Evolutionary conservation across 2,329 filamentous ascomycete species (phyloP).

Genomic region (Rasamsonia emersonii): DNA sequence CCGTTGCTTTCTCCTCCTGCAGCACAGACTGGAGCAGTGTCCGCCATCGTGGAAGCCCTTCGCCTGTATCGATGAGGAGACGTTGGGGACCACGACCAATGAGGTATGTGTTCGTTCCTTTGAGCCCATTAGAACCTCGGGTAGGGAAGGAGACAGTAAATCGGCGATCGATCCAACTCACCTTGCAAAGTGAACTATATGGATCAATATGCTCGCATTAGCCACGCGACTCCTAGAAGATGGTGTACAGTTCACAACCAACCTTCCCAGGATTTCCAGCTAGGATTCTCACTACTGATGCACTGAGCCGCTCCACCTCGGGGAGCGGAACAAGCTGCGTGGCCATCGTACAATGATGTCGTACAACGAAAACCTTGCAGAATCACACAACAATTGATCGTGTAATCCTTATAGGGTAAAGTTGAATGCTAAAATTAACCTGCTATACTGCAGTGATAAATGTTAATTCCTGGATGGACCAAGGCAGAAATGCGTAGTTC

Average conservation of each 20-base stretch:
- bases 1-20: conserved; percentile 55
- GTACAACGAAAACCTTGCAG: background rate
- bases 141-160: too few species aligned
- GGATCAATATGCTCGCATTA: too few species aligned
- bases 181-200: conserved; percentile 52
- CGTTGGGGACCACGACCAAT: conserved; percentile 65
- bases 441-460: too few species aligned
- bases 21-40: conserved; percentile 57
- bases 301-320: conserved; percentile 68
- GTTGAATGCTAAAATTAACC: too few species aligned
- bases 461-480: too few species aligned
- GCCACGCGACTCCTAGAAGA: conserved; percentile 2
- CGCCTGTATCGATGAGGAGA: conserved; percentile 82
- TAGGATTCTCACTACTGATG: conserved; percentile 71
- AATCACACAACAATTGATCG: background rate
- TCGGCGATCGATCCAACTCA: too few species aligned
- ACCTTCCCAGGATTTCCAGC: conserved; percentile 86
- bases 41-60: conserved; percentile 70
- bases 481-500: too few species aligned
- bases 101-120: conserved; percentile 89
- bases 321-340: conserved; percentile 56
- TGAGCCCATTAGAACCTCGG: too few species aligned
- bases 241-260: conserved; percentile 13
- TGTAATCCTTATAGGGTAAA: too few species aligned
- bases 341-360: conserved; percentile 46